These are phyloP conservation scores for Porcisia hertigi DNA, from an alignment of 208 protist species.

Conservation along the genomic window DNA sequence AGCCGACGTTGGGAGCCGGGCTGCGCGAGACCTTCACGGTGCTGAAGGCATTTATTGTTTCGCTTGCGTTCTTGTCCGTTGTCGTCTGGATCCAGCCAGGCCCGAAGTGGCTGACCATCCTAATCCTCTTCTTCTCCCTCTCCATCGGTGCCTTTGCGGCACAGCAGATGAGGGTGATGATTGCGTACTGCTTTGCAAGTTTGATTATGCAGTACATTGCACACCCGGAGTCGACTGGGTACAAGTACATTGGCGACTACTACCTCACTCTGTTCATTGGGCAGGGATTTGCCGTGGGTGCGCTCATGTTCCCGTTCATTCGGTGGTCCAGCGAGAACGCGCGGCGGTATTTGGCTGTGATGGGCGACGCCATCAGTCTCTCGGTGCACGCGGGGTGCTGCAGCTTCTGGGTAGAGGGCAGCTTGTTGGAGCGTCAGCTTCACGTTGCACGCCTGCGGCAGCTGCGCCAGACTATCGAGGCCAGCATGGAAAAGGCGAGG, in stretches of 20 bases:
- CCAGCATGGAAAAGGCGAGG: conserved; percentile 49
- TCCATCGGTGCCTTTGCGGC: conserved; percentile 67
- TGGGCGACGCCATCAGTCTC: conserved; percentile 80
- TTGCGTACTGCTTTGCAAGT: conserved; percentile 64
- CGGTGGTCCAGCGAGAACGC: conserved; percentile 85
- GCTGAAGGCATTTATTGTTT: conserved; percentile 76
- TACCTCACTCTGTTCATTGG: conserved; percentile 78
- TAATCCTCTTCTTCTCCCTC: conserved; percentile 69
- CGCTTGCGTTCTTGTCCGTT: conserved; percentile 54
- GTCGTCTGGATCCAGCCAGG: conserved; percentile 63
- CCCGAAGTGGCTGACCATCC: conserved; percentile 61
- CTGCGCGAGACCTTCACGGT: conserved; percentile 69
- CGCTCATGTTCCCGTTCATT: conserved; percentile 83
- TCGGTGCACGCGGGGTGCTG: conserved; percentile 72
- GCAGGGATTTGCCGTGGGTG: conserved; percentile 66
- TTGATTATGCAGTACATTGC: conserved; percentile 78
- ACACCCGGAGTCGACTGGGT: conserved; percentile 44
- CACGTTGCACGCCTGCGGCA: conserved; percentile 76
- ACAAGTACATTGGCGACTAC: conserved; percentile 70
- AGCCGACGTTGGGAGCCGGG: conserved; percentile 82
- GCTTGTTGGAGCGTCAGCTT: conserved; percentile 71
- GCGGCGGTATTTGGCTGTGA: conserved; percentile 62
- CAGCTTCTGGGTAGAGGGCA: conserved; percentile 74
- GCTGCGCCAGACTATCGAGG: conserved; percentile 56
- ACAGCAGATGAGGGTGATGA: conserved; percentile 73